Evolutionary conservation across 1,139 yeast genomes (phyloP).

Genomic region (Candida tetrigidarum): DNA sequence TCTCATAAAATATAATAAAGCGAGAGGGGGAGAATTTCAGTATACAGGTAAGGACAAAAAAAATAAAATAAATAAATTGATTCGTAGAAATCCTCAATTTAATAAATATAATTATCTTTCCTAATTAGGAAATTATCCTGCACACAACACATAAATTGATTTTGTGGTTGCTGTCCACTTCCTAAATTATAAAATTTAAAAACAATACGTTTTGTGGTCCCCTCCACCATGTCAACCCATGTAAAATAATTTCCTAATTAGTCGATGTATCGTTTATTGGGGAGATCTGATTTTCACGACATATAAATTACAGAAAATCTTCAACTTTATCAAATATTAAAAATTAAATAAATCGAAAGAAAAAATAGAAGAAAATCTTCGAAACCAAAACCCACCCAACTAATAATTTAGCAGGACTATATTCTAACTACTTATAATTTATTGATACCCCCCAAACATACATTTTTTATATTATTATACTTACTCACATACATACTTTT

Average conservation of each 20-base stretch:
- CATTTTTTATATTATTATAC: too few species aligned
- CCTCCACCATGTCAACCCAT: neutral
- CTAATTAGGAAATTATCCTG: neutral
- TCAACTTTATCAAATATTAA: neutral
- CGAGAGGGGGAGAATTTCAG: too few species aligned
- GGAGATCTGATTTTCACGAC: neutral
- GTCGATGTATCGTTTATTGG: constrained; percentile 1
- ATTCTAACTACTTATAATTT: neutral
- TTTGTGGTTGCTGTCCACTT: neutral
- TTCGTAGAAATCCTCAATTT: neutral
- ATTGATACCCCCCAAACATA: constrained; percentile 1
- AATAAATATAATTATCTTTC: neutral
- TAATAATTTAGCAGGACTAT: too few species aligned
- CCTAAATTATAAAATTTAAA: neutral
- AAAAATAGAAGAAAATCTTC: neutral
- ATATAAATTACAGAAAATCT: constrained; percentile 1
- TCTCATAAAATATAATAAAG: too few species aligned
- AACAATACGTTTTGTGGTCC: constrained; percentile 1
- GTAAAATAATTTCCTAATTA: constrained; percentile 4
- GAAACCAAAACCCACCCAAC: neutral
- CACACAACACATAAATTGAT: neutral
- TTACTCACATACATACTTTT: too few species aligned
- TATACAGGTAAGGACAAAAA: too few species aligned
- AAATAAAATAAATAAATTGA: too few species aligned
- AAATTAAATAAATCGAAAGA: neutral